Percentiles rank a stretch among this genome's conserved stretches.
Conservation (phyloP, 2,329 filamentous ascomycete genomes). For the Trichoderma pleuroti region DNA sequence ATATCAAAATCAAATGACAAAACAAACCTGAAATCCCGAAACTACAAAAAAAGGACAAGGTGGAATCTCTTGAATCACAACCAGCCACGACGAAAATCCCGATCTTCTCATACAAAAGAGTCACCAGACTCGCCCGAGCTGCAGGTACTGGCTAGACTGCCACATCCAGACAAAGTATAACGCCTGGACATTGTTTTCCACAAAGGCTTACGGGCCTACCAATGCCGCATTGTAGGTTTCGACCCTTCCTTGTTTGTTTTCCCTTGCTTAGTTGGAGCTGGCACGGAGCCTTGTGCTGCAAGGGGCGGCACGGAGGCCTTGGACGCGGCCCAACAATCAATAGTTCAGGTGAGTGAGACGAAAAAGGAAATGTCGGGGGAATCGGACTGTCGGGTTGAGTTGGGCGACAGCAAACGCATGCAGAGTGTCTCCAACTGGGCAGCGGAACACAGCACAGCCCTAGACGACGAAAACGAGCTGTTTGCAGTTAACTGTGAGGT, state of each 20-base stretch:
- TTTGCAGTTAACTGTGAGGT: not conserved
- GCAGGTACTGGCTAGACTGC: not conserved
- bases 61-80: not conserved
- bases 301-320: not conserved
- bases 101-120: not conserved
- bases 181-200: not conserved
- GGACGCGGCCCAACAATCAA: slow-evolving; percentile 3
- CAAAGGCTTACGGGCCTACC: not conserved
- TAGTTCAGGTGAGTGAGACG: slow-evolving; percentile 11
- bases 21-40: not conserved
- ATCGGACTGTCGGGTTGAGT: not conserved
- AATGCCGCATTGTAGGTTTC: not conserved
- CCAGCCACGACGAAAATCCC: not conserved
- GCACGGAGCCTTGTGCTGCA: not conserved
- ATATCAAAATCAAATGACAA: not conserved
- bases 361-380: not conserved
- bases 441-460: too few species aligned
- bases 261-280: not conserved
- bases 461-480: not conserved
- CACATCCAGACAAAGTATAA: not conserved
- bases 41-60: not conserved
- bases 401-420: not conserved
- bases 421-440: not conserved
- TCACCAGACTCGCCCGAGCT: not conserved
- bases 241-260: not conserved